phyloP scores from a whole-genome alignment of 2,329 filamentous ascomycete species.

The Cladosporium oxysporum region DNA sequence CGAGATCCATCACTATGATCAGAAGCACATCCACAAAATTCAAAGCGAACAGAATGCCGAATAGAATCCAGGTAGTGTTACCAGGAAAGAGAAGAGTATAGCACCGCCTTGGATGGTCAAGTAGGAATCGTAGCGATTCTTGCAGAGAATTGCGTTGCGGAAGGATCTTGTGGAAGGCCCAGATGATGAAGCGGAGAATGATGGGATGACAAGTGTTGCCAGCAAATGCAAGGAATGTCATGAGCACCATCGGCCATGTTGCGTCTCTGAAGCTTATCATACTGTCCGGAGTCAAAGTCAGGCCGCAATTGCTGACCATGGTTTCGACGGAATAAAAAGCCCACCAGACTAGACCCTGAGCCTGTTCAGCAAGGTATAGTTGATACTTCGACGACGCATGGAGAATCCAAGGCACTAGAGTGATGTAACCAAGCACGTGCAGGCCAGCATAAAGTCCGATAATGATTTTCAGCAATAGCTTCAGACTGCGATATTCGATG shows the following conservation, averaged over 20 bases:
- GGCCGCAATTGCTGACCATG: slow-evolving; percentile 87
- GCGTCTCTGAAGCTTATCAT: slow-evolving; percentile 58
- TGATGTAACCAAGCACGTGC: slow-evolving; percentile 70
- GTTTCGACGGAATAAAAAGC: slow-evolving; percentile 82
- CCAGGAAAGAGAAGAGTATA: slow-evolving; percentile 67
- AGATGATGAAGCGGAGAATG: slow-evolving; percentile 62
- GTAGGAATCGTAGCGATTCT: slow-evolving; percentile 40
- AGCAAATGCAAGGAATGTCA: slow-evolving; percentile 45
- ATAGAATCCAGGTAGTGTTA: slow-evolving; percentile 22
- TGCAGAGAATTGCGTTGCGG: slow-evolving; percentile 25
- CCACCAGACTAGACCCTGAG: slow-evolving; percentile 73
- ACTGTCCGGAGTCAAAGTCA: slow-evolving; percentile 65
- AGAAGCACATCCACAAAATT: slow-evolving; percentile 31
- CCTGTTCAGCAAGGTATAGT: slow-evolving; percentile 45
- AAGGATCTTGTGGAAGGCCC: slow-evolving; percentile 46
- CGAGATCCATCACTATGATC: slow-evolving; percentile 21
- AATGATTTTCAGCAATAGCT: slow-evolving; percentile 77
- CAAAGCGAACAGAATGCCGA: slow-evolving; percentile 16
- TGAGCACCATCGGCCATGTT: slow-evolving; percentile 16
- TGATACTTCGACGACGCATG: slow-evolving; percentile 61
- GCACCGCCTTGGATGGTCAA: slow-evolving; percentile 51
- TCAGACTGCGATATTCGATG: slow-evolving; percentile 91
- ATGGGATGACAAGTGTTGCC: slow-evolving; percentile 68
- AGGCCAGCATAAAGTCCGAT: slow-evolving; percentile 78
- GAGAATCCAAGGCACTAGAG: slow-evolving; percentile 76